Evolutionary conservation across 2,329 filamentous ascomycete genomes (phyloP), one percentile per base, ranked within the genome.

Genomic region (Fonsecaea monophora): DNA sequence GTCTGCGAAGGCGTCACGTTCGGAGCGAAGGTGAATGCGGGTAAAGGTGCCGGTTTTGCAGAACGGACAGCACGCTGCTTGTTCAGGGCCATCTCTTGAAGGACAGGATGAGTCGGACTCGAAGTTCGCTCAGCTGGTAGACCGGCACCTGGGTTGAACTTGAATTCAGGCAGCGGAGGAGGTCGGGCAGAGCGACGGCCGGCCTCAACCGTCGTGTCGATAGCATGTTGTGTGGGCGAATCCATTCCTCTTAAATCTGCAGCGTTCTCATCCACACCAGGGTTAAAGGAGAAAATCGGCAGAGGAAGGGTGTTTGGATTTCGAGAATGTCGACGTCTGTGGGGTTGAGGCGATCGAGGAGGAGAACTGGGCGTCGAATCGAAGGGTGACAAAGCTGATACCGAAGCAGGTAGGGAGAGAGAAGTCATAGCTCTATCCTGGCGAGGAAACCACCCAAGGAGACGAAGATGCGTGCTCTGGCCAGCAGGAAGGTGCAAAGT

Each of bases 361-460:
- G 68, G 65, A 55, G 53, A 63, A 37, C 45, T 35, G 21, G 61
- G 60, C 32, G 45, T 21, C 13, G 65, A 42, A 57, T 68, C 63
- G 58, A 69, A 68, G 10, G 65, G 66, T 18, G 67, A 68, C 34
- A 66, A 48, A 21, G 60, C 58, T 18, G 70, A 60, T 25, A 63
- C 57, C 6, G 67, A 6, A 34, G 70, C 40, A 63, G 70, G 67
- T 18, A 72, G 18, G 42, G 71, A 71, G 50, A 72, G 62, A 4
- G 71, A 73, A 57, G 53, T 45, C 67, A 48, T 62, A 30, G 66
- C 90, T 75, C 86, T 86, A 77, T 42, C 15, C 18, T 42, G 40
- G 9, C 86, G 88, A 79, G 85, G 84, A 79, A 76, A 78, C 50
- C 68, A 63, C 65, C 65, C 62, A 55, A 64, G 18, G 53, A 53